Evolutionary conservation across 148 eudicot species (phyloP).

Genomic region (Fallopia convolvulus): DNA sequence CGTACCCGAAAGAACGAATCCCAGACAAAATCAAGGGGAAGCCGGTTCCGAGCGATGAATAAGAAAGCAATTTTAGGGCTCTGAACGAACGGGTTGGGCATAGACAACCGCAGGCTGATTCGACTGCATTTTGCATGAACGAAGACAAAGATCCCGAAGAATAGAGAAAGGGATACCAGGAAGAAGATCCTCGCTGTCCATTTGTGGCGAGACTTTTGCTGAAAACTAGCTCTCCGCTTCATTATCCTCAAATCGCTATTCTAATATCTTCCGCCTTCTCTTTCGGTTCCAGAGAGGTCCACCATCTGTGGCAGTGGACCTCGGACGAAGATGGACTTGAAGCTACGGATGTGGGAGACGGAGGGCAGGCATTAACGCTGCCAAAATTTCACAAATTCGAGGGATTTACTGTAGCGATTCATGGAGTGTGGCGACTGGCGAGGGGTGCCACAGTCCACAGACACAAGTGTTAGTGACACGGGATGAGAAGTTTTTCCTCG

Average conservation of each 20-base stretch:
- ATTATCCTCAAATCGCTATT: slow-evolving; percentile 9
- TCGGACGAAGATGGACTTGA: neutral
- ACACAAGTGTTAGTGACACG: neutral
- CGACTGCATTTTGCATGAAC: slow-evolving; percentile 29
- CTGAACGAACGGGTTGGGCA: slow-evolving; percentile 22
- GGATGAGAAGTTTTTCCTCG: too few relatives aligned
- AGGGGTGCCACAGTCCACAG: neutral
- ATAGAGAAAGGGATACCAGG: slow-evolving; percentile 33
- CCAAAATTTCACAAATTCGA: neutral
- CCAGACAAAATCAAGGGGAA: slow-evolving; percentile 80
- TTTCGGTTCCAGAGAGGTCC: neutral
- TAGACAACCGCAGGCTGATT: slow-evolving; percentile 19
- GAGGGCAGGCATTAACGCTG: neutral
- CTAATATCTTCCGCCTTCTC: neutral
- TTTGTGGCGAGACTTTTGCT: slow-evolving; percentile 33
- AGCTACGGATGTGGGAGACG: neutral
- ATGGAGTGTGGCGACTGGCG: neutral
- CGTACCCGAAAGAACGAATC: slow-evolving; percentile 74
- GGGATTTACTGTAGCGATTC: neutral
- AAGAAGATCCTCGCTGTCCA: slow-evolving; percentile 37
- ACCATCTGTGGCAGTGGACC: neutral
- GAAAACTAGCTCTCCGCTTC: slow-evolving; percentile 50
- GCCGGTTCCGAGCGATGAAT: slow-evolving; percentile 78
- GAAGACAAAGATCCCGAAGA: slow-evolving; percentile 43
- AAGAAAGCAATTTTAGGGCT: slow-evolving; percentile 78